These are phyloP conservation scores for Neurospora sp. DNA, from an alignment of 495 filamentous ascomycete genomes.

Conservation along the genomic window DNA sequence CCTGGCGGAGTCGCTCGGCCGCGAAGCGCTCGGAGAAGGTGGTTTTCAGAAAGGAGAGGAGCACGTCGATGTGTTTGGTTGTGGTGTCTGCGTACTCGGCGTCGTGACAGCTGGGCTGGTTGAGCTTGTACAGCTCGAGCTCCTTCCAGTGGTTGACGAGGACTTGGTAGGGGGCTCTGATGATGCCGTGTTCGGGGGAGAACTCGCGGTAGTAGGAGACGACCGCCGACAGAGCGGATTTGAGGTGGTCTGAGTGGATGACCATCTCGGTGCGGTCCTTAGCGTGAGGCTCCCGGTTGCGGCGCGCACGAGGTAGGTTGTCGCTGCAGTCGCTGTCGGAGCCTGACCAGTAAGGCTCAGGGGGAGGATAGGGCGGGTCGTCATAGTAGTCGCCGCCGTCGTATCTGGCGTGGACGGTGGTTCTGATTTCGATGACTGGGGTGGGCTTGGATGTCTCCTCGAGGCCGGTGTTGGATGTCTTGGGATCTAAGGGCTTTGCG, in stretches of 20 bases:
- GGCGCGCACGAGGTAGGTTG: not conserved
- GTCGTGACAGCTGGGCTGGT: conserved; percentile 23
- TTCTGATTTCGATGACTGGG: not conserved
- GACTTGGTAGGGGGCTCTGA: conserved; percentile 27
- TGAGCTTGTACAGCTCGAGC: conserved; percentile 23
- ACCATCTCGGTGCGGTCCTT: conserved; percentile 22
- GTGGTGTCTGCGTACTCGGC: conserved; percentile 23
- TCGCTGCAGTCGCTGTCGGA: not conserved
- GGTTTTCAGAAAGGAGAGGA: conserved; percentile 23
- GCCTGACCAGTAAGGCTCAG: not conserved
- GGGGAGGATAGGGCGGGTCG: not conserved
- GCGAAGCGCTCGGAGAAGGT: conserved; percentile 16
- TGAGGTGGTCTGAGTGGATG: conserved; percentile 28
- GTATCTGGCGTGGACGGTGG: not conserved
- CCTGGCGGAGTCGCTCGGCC: conserved; percentile 19
- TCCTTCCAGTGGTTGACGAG: conserved; percentile 24
- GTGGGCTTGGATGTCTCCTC: not conserved
- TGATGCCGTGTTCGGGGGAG: conserved; percentile 22
- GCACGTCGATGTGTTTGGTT: conserved; percentile 27
- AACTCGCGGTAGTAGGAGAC: conserved; percentile 31
- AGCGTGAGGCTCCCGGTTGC: conserved; percentile 1
- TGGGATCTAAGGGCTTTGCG: conserved; percentile 18
- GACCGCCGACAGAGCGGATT: conserved; percentile 29
- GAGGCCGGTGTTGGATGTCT: not conserved
- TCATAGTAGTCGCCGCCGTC: not conserved